Base-by-base conservation (phyloP, 108 stramenopile genomes). In the Parietichytrium sp. region DNA sequence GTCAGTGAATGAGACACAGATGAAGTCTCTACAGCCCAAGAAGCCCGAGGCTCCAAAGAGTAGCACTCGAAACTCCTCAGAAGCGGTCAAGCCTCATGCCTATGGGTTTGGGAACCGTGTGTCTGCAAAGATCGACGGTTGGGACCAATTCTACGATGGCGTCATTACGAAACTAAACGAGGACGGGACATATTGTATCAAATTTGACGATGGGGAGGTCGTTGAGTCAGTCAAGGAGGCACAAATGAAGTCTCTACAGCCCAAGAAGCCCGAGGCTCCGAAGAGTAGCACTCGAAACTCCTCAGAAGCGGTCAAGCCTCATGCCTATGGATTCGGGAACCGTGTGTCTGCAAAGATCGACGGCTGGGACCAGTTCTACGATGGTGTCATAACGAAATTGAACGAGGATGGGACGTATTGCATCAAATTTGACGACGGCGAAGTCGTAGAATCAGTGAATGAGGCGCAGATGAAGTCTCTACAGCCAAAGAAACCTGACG, bases 141-240 rank as follows among this genome's bases (percentile, higher is more conserved):
- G 61, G 42, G 13, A 27, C 6, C 61, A 72, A 42, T n/a, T 25
- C 6, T 45, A 45, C 2, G 61, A 33, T 25, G 61, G 61, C 6
- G 45, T 42, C 13, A 38, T 72, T 31, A 2, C 36, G 45, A 72
- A 72, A 0, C 10, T 20, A 6, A 7, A 72, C 33, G 33, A 10
- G 6, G 61, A 72, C 20, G 61, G 61, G 6, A 72, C 61, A 6
- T 72, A 42, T 25, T 16, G 20, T 16, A 45, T 72, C 42, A n/a
- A 72, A 33, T 72, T 72, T 72, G 61, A 72, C 42, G 61, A 36
- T 27, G 61, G 61, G n/a, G 61, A 72, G 33, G 33, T 72, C 16
- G 61, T 27, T 47, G 61, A 72, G n/a, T 6, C 10, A 10, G 61
- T 72, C 15, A 42, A 16, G 6, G 61, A 72, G 61, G 42, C 2